Evolutionary conservation across 2,329 filamentous ascomycete species (phyloP).

Genomic region (Berkeleyomyces basicola): DNA sequence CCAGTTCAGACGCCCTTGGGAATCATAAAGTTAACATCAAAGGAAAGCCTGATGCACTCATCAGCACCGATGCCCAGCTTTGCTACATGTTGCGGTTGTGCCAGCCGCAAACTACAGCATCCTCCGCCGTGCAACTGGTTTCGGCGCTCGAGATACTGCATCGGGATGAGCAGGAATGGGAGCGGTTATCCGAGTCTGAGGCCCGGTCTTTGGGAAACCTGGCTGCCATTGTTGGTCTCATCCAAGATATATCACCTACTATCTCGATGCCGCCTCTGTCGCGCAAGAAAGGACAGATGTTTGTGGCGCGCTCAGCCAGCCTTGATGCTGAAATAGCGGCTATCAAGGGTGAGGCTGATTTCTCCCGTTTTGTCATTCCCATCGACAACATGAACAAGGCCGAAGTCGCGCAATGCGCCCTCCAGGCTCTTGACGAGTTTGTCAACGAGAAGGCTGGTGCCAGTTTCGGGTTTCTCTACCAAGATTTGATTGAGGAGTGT

Average conservation of each 20-base stretch:
- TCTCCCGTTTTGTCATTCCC: constrained; percentile 25
- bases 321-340: constrained; percentile 24
- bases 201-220: constrained; percentile 23
- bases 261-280: constrained; percentile 24
- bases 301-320: constrained; percentile 20
- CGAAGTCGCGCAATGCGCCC: constrained; percentile 22
- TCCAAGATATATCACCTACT: constrained; percentile 22
- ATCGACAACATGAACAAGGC: constrained; percentile 28
- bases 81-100: constrained; percentile 28
- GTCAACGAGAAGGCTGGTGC: constrained; percentile 24
- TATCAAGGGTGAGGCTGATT: constrained; percentile 24
- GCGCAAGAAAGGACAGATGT: constrained; percentile 25
- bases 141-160: constrained; percentile 26
- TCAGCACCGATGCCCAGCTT: constrained; percentile 24
- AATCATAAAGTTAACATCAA: constrained; percentile 26
- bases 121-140: constrained; percentile 30
- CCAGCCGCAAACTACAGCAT: constrained; percentile 21
- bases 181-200: constrained; percentile 22
- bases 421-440: constrained; percentile 23
- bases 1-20: constrained; percentile 21
- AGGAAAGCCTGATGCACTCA: constrained; percentile 24
- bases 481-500: constrained; percentile 26
- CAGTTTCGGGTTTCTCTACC: constrained; percentile 27
- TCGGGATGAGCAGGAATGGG: constrained; percentile 20
- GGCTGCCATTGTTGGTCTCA: constrained; percentile 24